Evolutionary conservation across 2,329 filamentous ascomycete species (phyloP).

Genomic region (Colletotrichum brevisporum): DNA sequence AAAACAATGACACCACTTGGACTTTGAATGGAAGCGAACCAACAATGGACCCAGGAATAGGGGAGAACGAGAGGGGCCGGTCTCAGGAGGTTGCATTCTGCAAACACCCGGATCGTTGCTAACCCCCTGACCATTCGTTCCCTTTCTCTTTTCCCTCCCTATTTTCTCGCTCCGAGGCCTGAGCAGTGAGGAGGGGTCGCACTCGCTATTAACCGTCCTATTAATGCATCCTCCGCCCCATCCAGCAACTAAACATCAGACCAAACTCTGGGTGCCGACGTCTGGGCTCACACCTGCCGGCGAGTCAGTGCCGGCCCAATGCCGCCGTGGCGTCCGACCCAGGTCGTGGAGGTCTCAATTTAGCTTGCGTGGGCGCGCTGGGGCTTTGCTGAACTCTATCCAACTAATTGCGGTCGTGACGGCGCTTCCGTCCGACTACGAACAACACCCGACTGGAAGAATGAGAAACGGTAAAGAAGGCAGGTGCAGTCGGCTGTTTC

Average conservation of each 20-base stretch:
- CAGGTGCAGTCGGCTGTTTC: background rate
- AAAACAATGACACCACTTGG: background rate
- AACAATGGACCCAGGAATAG: conserved; percentile 22
- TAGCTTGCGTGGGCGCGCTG: conserved; percentile 33
- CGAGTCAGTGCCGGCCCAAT: conserved; percentile 26
- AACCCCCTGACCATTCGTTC: background rate
- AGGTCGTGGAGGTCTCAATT: conserved; percentile 31
- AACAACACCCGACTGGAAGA: background rate
- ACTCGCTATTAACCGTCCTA: background rate
- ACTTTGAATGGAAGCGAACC: background rate
- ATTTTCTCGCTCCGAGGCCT: background rate
- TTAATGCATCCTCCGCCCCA: conserved; percentile 21
- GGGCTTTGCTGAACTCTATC: conserved; percentile 40
- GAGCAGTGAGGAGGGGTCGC: conserved; percentile 1
- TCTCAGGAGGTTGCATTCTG: conserved; percentile 13
- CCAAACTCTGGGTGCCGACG: conserved; percentile 26
- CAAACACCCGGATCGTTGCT: conserved; percentile 16
- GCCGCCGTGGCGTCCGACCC: conserved; percentile 15
- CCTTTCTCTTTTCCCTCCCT: background rate
- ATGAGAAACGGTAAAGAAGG: too few relatives aligned
- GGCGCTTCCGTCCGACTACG: conserved; percentile 11
- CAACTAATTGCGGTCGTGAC: conserved; percentile 5
- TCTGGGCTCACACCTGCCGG: conserved; percentile 28
- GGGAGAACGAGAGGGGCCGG: background rate
- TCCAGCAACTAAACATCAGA: conserved; percentile 23